A percentile compares a stretch with the other conserved stretches of the same genome.
Conservation (phyloP, 345 rosid species). For the Abelmoschus esculentus region DNA sequence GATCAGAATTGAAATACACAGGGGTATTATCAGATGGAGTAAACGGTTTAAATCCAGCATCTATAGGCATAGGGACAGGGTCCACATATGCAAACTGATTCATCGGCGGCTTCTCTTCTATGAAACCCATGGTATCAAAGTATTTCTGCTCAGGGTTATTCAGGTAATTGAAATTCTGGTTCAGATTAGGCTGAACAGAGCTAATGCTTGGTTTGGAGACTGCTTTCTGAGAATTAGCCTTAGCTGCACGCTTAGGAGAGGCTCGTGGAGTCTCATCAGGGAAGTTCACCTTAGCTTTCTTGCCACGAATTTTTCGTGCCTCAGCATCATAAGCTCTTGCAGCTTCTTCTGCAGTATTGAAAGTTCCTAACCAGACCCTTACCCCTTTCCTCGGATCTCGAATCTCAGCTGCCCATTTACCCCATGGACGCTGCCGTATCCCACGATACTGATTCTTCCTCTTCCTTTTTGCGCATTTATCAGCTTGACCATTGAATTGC, state of each 20-base stretch:
- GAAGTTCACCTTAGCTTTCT: conserved; percentile 68
- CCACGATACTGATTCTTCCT: conserved; percentile 89
- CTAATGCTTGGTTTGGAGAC: conserved; percentile 30
- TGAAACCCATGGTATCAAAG: conserved; percentile 34
- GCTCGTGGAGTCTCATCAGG: conserved; percentile 43
- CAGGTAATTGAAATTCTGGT: conserved; percentile 27
- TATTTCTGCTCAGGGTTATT: conserved; percentile 41
- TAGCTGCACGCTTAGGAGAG: conserved; percentile 35
- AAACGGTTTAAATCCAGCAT: conserved; percentile 25
- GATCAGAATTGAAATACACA: conserved; percentile 64
- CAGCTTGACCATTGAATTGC: conserved; percentile 44
- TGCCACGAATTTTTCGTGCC: conserved; percentile 74
- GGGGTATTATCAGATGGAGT: conserved; percentile 29
- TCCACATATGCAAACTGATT: conserved; percentile 37
- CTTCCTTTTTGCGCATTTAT: conserved; percentile 69
- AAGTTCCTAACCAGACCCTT: conserved; percentile 92
- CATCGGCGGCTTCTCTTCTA: conserved; percentile 60
- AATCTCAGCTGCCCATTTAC: conserved; percentile 99
- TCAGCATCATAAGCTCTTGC: conserved; percentile 80
- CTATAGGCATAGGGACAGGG: conserved; percentile 23
- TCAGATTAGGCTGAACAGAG: conserved; percentile 25
- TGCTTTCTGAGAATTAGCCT: conserved; percentile 35
- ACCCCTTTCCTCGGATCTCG: conserved; percentile 93
- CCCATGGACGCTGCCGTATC: conserved; percentile 96
- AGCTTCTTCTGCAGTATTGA: conserved; percentile 95